Conservation (phyloP, 352 stramenopile genomes). For the Globisporangium acanthophoron region DNA sequence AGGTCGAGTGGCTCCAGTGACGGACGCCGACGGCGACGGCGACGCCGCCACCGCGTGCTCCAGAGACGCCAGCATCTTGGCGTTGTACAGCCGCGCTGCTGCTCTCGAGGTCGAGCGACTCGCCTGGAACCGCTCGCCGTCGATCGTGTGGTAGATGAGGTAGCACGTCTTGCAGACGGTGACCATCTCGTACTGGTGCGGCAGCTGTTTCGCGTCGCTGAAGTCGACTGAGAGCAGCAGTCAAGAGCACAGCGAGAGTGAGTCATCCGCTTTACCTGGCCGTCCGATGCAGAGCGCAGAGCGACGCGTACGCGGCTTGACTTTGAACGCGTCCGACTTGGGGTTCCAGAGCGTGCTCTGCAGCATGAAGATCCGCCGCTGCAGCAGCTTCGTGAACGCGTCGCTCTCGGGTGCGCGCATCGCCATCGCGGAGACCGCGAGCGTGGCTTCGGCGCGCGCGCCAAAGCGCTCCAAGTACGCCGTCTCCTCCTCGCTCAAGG, state of each 20-base stretch:
- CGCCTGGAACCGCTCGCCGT: slow-evolving; percentile 35
- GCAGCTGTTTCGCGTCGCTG: slow-evolving; percentile 31
- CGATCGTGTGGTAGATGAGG: slow-evolving; percentile 47
- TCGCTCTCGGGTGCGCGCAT: slow-evolving; percentile 10
- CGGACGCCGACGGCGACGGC: not conserved
- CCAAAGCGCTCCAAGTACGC: slow-evolving; percentile 50
- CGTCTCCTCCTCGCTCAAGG: slow-evolving; percentile 51
- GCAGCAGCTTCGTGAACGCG: slow-evolving; percentile 38
- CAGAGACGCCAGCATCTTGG: slow-evolving; percentile 11
- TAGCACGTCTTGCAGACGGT: slow-evolving; percentile 36
- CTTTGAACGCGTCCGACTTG: slow-evolving; percentile 48
- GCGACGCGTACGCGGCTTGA: slow-evolving; percentile 32
- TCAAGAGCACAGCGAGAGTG: not conserved
- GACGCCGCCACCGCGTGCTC: not conserved
- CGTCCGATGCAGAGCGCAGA: not conserved
- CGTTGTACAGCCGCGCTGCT: slow-evolving; percentile 24
- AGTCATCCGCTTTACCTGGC: not conserved
- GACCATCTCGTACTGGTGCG: slow-evolving; percentile 48
- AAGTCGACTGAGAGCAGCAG: slow-evolving; percentile 32
- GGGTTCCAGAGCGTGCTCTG: slow-evolving; percentile 68
- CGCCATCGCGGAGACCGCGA: slow-evolving; percentile 9
- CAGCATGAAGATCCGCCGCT: slow-evolving; percentile 65
- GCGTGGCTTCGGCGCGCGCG: slow-evolving; percentile 39
- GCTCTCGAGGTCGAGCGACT: slow-evolving; percentile 28
- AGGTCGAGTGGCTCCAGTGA: not conserved